These are phyloP conservation scores for Trichomonas gallinae DNA, from an alignment of 208 protist species.

Conservation along the genomic window DNA sequence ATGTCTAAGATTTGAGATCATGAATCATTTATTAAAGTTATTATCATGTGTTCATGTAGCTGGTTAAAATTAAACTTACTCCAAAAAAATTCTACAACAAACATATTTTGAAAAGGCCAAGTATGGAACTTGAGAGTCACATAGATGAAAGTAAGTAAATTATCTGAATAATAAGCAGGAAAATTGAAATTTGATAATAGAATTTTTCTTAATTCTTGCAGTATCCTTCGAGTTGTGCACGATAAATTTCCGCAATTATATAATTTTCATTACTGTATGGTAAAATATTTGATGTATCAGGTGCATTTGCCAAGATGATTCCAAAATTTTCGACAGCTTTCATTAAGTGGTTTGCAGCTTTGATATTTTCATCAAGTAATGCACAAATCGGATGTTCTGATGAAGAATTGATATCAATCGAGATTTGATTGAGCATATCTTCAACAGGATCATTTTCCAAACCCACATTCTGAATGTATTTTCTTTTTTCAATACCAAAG, in stretches of 20 bases:
- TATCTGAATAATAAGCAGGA: too few relatives aligned
- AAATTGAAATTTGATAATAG: too few relatives aligned
- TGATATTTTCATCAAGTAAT: background rate
- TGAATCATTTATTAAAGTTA: too few relatives aligned
- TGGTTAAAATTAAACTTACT: too few relatives aligned
- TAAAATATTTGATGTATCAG: background rate
- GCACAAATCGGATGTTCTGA: background rate
- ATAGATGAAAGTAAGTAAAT: too few relatives aligned
- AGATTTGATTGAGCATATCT: background rate
- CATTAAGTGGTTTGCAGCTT: background rate
- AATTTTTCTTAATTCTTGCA: too few relatives aligned
- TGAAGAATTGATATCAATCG: background rate
- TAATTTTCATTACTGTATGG: background rate
- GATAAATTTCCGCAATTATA: background rate
- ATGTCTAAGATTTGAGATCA: too few relatives aligned
- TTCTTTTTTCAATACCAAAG: too few relatives aligned
- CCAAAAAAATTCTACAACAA: too few relatives aligned
- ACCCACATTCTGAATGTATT: background rate
- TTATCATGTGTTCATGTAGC: too few relatives aligned
- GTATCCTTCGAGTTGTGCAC: background rate
- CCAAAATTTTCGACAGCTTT: background rate
- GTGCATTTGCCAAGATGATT: background rate
- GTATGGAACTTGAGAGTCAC: too few relatives aligned
- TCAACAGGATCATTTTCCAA: background rate
- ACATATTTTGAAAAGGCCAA: too few relatives aligned